Evolutionary conservation across 2,329 filamentous ascomycete genomes (phyloP).

Genomic region (Colletotrichum spaethianum): DNA sequence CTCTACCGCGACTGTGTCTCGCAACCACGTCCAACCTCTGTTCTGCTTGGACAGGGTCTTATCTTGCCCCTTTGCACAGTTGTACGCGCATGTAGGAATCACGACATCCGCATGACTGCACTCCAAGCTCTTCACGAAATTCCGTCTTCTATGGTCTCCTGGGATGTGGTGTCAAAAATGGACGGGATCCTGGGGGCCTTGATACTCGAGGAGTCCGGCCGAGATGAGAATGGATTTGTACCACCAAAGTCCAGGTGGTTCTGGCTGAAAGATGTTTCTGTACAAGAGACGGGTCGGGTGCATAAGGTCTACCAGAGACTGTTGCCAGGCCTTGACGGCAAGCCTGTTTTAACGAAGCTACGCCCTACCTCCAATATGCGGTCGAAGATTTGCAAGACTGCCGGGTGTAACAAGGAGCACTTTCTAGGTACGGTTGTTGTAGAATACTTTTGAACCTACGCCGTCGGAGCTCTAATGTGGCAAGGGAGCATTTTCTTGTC

Average conservation of each 20-base stretch:
- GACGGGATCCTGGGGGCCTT: conserved; percentile 34
- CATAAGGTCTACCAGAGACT: conserved; percentile 21
- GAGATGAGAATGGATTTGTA: conserved; percentile 30
- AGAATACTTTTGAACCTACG: neutral
- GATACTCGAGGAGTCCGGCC: conserved; percentile 39
- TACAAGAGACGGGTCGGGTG: neutral
- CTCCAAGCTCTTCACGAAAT: conserved; percentile 31
- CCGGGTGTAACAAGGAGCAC: neutral
- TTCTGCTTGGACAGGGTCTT: conserved; percentile 33
- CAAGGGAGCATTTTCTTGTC: neutral
- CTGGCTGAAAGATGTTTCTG: conserved; percentile 20
- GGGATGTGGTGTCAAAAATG: conserved; percentile 35
- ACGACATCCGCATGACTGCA: conserved; percentile 38
- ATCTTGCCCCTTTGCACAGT: conserved; percentile 32
- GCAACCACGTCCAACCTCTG: neutral
- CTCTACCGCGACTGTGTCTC: conserved; percentile 28
- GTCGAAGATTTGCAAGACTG: conserved; percentile 13
- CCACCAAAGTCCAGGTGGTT: conserved; percentile 35
- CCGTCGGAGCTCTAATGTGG: neutral
- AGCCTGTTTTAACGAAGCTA: conserved; percentile 7
- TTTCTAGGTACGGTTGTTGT: neutral
- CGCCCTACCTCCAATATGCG: conserved; percentile 3
- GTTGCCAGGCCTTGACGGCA: neutral
- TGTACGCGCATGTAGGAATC: conserved; percentile 39
- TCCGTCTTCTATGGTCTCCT: conserved; percentile 36